Conservation (phyloP, 2,329 filamentous ascomycete species). For the Ilyonectria mors-panacis region DNA sequence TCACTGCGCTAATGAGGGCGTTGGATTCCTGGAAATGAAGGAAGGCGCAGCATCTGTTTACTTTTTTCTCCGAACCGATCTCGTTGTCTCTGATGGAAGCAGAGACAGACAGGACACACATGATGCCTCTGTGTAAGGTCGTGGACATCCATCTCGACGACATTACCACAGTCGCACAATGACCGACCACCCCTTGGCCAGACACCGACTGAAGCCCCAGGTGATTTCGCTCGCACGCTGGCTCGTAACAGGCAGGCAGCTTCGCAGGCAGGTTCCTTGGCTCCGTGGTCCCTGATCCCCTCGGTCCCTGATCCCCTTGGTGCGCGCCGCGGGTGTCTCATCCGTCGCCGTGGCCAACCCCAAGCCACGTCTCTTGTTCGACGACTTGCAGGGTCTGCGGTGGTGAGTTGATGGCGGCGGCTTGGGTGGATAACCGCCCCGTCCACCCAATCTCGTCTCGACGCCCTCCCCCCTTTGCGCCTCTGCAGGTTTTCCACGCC, state of each 20-base stretch:
- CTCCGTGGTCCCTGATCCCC: slow-evolving; percentile 1
- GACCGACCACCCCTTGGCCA: background rate
- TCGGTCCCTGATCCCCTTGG: slow-evolving; percentile 8
- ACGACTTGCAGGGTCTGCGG: slow-evolving; percentile 4
- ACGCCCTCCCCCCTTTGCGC: slow-evolving; percentile 26
- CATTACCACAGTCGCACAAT: no score
- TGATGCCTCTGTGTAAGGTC: background rate
- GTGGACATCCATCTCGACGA: background rate
- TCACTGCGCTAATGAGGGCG: background rate
- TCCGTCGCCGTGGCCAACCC: slow-evolving; percentile 14
- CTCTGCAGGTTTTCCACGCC: slow-evolving; percentile 13
- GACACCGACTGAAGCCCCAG: slow-evolving; percentile 1
- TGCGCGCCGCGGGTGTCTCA: slow-evolving; percentile 22
- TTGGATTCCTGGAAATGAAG: slow-evolving; percentile 8
- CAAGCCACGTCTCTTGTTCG: slow-evolving; percentile 16
- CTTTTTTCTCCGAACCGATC: background rate
- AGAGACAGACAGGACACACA: background rate
- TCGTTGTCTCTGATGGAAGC: background rate
- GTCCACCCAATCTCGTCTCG: slow-evolving; percentile 28
- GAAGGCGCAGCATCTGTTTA: background rate
- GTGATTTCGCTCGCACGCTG: background rate
- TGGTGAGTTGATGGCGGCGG: slow-evolving; percentile 14
- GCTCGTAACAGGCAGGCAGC: background rate
- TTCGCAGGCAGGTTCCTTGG: background rate
- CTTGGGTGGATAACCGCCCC: slow-evolving; percentile 26